phyloP scores from a whole-genome alignment of 2,329 filamentous ascomycete species.

The Phoma herbarum region DNA sequence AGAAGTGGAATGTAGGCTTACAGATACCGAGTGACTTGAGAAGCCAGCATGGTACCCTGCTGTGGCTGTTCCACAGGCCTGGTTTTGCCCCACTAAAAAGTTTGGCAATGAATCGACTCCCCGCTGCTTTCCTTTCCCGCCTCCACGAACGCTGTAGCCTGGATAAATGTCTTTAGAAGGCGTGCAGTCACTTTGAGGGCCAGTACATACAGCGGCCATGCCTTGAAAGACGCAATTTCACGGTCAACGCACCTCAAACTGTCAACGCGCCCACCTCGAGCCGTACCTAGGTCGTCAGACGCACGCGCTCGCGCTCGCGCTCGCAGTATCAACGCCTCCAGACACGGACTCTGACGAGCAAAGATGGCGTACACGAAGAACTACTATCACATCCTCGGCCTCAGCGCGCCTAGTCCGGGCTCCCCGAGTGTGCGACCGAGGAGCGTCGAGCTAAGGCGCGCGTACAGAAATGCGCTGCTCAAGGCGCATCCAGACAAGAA shows the following conservation, averaged over 20 bases:
- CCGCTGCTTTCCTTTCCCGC: slow-evolving; percentile 11
- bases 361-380: slow-evolving; percentile 40
- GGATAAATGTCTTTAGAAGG: neutral
- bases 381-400: slow-evolving; percentile 42
- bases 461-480: slow-evolving; percentile 66
- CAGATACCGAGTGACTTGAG: neutral
- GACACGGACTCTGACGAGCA: neutral
- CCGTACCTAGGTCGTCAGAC: neutral
- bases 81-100: slow-evolving; percentile 14
- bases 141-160: neutral
- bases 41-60: slow-evolving; percentile 1
- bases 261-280: neutral
- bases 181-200: neutral
- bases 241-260: slow-evolving; percentile 11
- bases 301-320: neutral
- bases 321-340: neutral
- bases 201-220: slow-evolving; percentile 1
- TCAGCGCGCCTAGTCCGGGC: slow-evolving; percentile 23
- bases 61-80: slow-evolving; percentile 7
- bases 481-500: slow-evolving; percentile 67
- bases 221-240: slow-evolving; percentile 1
- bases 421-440: slow-evolving; percentile 5
- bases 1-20: neutral
- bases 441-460: slow-evolving; percentile 38
- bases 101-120: slow-evolving; percentile 5